Evolutionary conservation across 139 green algal species (phyloP).

Genomic region (Yamagishiella unicocca): DNA sequence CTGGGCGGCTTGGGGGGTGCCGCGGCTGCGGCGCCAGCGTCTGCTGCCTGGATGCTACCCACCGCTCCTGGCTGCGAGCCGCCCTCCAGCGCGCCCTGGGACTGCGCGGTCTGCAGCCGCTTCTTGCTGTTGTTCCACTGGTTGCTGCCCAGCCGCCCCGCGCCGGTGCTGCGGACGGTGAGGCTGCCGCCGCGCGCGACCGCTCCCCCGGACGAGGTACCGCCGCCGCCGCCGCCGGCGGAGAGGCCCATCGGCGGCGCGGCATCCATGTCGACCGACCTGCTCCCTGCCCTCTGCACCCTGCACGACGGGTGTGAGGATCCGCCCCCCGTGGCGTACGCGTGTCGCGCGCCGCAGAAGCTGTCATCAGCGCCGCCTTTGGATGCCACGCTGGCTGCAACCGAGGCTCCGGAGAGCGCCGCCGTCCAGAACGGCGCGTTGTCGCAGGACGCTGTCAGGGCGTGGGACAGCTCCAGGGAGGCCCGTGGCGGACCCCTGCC

Average conservation of each 20-base stretch:
- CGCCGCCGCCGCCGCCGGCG: not conserved
- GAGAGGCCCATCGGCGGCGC: no score
- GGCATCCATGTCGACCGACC: not conserved
- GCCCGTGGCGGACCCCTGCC: not conserved
- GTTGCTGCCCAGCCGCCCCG: not conserved
- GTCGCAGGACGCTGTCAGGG: slow-evolving; percentile 23
- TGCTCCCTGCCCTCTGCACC: not conserved
- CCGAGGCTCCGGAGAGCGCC: no score
- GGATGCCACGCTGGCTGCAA: no score
- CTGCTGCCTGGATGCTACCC: no score
- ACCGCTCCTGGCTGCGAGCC: no score
- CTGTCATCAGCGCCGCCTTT: no score
- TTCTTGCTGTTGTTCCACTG: not conserved
- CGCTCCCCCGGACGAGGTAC: not conserved
- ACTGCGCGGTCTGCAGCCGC: not conserved
- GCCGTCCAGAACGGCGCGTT: not conserved
- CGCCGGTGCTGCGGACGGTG: not conserved
- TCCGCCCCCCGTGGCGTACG: no score
- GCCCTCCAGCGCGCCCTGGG: not conserved
- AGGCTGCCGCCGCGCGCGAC: not conserved
- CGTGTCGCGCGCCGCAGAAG: no score
- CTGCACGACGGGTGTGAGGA: no score
- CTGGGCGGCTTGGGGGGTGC: no score
- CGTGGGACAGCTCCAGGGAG: slow-evolving; percentile 1
- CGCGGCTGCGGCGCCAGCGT: no score